Evolutionary conservation across 2,329 filamentous ascomycete species (phyloP), one percentile per base, ranked within the genome.

Genomic region (Colletotrichum abscissum): DNA sequence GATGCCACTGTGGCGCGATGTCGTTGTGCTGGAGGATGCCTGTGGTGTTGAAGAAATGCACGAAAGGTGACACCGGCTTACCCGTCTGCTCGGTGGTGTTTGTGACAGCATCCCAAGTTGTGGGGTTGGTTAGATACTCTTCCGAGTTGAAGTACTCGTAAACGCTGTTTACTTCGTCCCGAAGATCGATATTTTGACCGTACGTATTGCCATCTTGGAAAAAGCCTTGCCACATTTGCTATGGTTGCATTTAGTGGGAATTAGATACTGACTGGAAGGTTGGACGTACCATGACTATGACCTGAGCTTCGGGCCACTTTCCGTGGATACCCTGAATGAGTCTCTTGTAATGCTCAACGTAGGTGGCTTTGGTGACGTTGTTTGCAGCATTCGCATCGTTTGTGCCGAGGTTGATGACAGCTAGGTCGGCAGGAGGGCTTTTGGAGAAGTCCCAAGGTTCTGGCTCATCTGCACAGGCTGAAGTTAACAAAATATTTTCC

Each of bases 11-110:
- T 7, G 89, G 89, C 2, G 84, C 86, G 72, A 91, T 89, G 77
- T 91, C 89, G 75, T 91, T 91, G 76, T 92, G 88, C 75, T 91
- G 88, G 75, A 92, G 78, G 57, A 92, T 88, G 1, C 89, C 89
- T 11, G 85, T 88, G 0, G 88, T 91, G 76, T 91, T 89, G 81
- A 92, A 92, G 76, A 90, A 90, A 76, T 90, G 86, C 35, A 92
- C 88, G 66, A 90, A 91, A 0, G 85, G 84, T 69, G 85, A 77
- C 49, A 77, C 78, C 14, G 78, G 77, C 26, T 72, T 78, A 66
- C 81, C 75, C 1, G 80, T 79, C 2, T 69, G 78, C 28, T 78
- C 80, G 1, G 79, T 84, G 26, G 77, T 81, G 65, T 85, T 84
- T 22, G 79, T 84, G 33, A 80, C 78, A 12, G 80, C 84, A 69